Base-by-base conservation (phyloP, 306 rosid genomes). In the Cajanus cajan region DNA sequence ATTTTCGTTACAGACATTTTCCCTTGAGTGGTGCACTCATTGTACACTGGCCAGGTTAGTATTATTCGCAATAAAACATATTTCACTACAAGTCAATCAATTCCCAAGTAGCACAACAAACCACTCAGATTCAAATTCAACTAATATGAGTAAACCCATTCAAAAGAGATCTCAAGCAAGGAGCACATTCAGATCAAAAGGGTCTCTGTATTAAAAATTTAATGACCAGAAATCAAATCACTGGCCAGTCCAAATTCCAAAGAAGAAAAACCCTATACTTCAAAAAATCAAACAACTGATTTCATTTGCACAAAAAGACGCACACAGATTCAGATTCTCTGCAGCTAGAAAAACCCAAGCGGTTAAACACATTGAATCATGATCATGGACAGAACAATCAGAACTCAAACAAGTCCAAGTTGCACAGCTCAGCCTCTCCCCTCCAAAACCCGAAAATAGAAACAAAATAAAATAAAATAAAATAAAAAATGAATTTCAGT, bases 1-100 rank as follows among this genome's bases (percentile, higher is more conserved):
- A 77, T 69, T 21, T 62, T 21, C 41, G 15, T 70, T 77, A 5
- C 52, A 45, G 36, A 74, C 52, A 64, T 59, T 74, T 61, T 13
- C 58, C 31, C 36, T 22, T 9, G 28, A 62, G 41, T 34, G 41
- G 55, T 51, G 13, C 70, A 34, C 14, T 72, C 22, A 50, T 34
- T 59, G 37, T 61, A 18, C 21, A 45, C 52, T n/a, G n/a, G 25
- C 34, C 4, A 10, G 24, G 15, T 19, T 13, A 45, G 45, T 43
- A 59, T 54, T 19, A 21, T 70, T 59, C 44, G 41, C 4, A 59
- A 22, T 16, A 68, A 31, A 25, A 68, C 19, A 19, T 36, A 25
- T 44, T 57, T 31, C 16, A 47, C 2, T 71, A 51, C 2, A 73
- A 57, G 25, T 13, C 63, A 59, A 74, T 4, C n/a, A 61, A 28